Base-by-base conservation (phyloP, 176 grass and related monocot species). In the Triticum turgidum region DNA sequence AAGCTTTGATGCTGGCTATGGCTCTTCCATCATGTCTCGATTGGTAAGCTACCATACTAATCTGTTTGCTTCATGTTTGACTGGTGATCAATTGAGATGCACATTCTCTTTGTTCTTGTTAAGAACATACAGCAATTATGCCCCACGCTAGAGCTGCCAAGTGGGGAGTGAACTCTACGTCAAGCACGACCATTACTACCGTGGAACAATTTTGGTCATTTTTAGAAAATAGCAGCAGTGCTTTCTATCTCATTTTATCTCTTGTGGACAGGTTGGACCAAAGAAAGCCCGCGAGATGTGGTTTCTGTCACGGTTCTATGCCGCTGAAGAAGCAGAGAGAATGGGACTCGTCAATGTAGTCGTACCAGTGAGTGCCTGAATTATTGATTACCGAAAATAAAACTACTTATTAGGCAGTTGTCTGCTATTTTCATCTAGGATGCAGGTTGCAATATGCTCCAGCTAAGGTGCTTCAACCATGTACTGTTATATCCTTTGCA, bases 1-100 rank as follows among this genome's bases (percentile, higher is more conserved):
- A 79, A 98, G 96, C 78, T 98, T 98, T 85, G 96, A 98, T 96
- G 92, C 92, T 83, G 93, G 96, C 54, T 96, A 98, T 87, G 97
- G 97, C 62, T 96, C 92, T 82, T 94, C 94, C 11, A 96, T 98
- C 81, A 98, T 94, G 97, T 94, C 93, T 44, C 92, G 92, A 42
- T 88, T 98, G 90, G 92, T 98, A 89, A 92, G 88, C 52, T 89
- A 52, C 52, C 7, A 47, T 79, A 70, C 20, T 7, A 29, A 65
- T 65, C 7, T 73, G 1, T 65, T 65, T 15, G 30, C 18, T 84
- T 78, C 13, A 37, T 71, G 13, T 38, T 62, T 64, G 33, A 0
- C 18, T 22, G 0, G 18, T 44, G 8, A 62, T 78, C 25, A 9
- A 79, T 3, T 38, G 38, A 27, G 13, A 8, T 21, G 17, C 56